Base-by-base conservation (phyloP, 129 eudicot genomes). In the Ambrosia trifida region DNA sequence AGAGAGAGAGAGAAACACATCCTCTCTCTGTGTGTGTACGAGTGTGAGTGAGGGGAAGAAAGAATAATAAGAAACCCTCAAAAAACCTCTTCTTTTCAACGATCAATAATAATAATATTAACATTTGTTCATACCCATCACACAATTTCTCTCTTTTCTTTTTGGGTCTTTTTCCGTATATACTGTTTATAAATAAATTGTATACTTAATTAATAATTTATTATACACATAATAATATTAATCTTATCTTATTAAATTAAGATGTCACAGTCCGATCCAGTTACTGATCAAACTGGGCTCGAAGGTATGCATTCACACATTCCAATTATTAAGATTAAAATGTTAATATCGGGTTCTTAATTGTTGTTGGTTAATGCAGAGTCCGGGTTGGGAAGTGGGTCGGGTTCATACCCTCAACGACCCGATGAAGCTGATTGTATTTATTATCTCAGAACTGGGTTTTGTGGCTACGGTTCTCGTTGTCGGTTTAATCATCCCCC, bases 401-500 rank as follows among this genome's bases (percentile, higher is more conserved):
- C 65, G 65, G 65, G 82, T 38, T 68, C 90, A 51, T 94, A 87
- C 68, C 97, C 98, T 32, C 87, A 89, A 57, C 79, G 97, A 33
- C 97, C 90, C n/a, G 90, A 81, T 69, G 97, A 87, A 69, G 79
- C 90, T 30, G 93, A 89, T 74, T 94, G 98, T 81, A 84, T 82
- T 18, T 85, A 87, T 69, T 89, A 79, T 80, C 56, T 89, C 79
- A 78, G 93, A 78, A 94, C 92, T 13, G 98, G 98, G 11, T 82
- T 84, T 67, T 94, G 98, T 80, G 96, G 97, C 7, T 89, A 83
- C 30, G 96, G 93, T 53, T 58, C 85, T 20, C 83, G 93, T 33
- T 94, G 98, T 76, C 96, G 98, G 72, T 89, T 87, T 72, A 94
- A 89, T 72, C 98, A 94, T 81, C 98, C 98, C 2, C 87, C 72